Evolutionary conservation across 176 grass and related monocot species (phyloP).

Genomic region (Carex scoparia): DNA sequence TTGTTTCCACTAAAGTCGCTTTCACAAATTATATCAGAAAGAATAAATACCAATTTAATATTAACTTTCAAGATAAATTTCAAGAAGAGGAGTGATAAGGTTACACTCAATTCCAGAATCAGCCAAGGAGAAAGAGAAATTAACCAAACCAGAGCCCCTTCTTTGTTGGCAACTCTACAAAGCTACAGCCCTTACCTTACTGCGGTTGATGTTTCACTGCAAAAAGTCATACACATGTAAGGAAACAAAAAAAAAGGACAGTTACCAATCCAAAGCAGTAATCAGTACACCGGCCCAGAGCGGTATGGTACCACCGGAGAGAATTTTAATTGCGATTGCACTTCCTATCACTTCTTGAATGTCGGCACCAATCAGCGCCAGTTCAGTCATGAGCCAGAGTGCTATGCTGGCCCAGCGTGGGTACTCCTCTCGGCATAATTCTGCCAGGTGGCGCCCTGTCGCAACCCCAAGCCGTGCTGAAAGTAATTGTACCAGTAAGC

Average conservation of each 20-base stretch:
- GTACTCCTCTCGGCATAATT: slow-evolving; percentile 67
- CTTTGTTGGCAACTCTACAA: not conserved
- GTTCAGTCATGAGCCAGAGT: slow-evolving; percentile 63
- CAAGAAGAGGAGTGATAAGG: slow-evolving; percentile 2
- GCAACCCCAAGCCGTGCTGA: slow-evolving; percentile 39
- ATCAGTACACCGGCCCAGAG: slow-evolving; percentile 77
- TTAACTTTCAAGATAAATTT: not conserved
- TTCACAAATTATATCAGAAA: slow-evolving; percentile 2
- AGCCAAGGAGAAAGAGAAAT: not conserved
- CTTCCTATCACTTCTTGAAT: slow-evolving; percentile 78
- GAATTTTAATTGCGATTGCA: slow-evolving; percentile 81
- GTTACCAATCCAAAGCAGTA: slow-evolving; percentile 31
- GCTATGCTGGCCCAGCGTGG: slow-evolving; percentile 42
- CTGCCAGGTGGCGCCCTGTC: slow-evolving; percentile 70
- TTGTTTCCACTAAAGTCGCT: not conserved
- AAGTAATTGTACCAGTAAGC: slow-evolving; percentile 35
- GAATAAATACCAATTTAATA: not conserved
- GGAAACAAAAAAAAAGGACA: not conserved
- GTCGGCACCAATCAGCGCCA: slow-evolving; percentile 76
- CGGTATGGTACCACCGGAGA: slow-evolving; percentile 46
- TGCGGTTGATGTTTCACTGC: not conserved
- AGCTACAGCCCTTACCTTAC: not conserved
- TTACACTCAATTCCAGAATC: slow-evolving; percentile 9
- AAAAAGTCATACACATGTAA: not conserved
- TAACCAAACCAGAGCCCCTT: not conserved